These are phyloP conservation scores for Achaetomium macrosporum DNA, from an alignment of 2,329 filamentous ascomycete species.

Conservation along the genomic window DNA sequence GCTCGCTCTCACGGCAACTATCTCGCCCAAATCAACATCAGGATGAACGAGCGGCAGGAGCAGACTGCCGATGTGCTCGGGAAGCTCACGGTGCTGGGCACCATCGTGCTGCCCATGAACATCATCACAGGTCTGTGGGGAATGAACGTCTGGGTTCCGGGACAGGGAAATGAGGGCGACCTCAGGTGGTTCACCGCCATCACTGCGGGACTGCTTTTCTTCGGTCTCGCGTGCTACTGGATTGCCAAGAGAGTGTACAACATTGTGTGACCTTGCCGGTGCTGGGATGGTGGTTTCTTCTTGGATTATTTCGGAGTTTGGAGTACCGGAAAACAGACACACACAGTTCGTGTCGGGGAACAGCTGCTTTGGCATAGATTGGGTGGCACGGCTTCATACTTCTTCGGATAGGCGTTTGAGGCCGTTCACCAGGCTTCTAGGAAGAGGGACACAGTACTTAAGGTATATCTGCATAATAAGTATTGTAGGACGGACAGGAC, in stretches of 20 bases:
- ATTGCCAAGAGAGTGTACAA: constrained; percentile 80
- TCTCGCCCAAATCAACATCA: constrained; percentile 97
- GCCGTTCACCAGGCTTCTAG: too few relatives aligned
- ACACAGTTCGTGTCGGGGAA: too few relatives aligned
- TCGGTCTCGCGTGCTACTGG: constrained; percentile 73
- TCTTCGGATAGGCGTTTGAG: too few relatives aligned
- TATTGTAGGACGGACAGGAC: too few relatives aligned
- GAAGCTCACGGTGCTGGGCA: constrained; percentile 90
- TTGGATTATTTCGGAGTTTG: neutral
- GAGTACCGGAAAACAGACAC: too few relatives aligned
- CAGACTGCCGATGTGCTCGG: constrained; percentile 92
- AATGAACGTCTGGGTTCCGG: constrained; percentile 96
- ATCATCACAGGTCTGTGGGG: constrained; percentile 98
- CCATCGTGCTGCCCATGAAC: constrained; percentile 97
- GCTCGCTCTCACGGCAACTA: constrained; percentile 93
- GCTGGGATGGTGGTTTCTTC: neutral
- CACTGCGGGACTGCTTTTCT: constrained; percentile 68
- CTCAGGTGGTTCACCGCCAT: constrained; percentile 69
- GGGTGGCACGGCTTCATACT: too few relatives aligned
- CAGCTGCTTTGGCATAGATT: too few relatives aligned
- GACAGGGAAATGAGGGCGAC: constrained; percentile 73
- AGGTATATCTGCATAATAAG: too few relatives aligned
- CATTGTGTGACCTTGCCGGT: constrained; percentile 52
- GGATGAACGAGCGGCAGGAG: constrained; percentile 97
- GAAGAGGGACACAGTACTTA: too few relatives aligned